Evolutionary conservation across 345 rosid species (phyloP), one percentile per base, ranked within the genome.

Genomic region (Eucalyptus regnans): DNA sequence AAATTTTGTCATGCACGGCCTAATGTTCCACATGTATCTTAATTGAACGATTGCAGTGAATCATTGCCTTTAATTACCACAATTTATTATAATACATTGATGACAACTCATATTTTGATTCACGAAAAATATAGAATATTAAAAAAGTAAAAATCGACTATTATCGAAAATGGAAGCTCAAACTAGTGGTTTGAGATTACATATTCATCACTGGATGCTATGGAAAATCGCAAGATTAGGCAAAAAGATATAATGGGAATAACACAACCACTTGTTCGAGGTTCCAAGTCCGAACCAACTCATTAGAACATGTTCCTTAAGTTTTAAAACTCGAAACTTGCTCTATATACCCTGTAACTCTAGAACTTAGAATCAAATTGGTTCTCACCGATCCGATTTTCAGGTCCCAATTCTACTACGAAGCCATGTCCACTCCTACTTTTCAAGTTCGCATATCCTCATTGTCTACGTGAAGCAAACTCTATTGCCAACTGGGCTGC

Each of bases 141-240:
- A 56, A 23, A 3, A 56, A 56, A 56, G 6, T 56, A 56, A 56
- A 56, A 0, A 5, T 56, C 1, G 0, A 56, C 27, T 56, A 56
- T 56, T 56, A 3, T 9, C 0, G 5, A 3, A 56, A 56, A 23
- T 56, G 62, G 29, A 56, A 56, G 29, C 29, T 56, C 0, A 5
- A 12, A 56, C 1, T 4, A 56, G 10, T 23, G 29, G 0, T 23
- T 56, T 22, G 9, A 56, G 62, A 56, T 22, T 56, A 56, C 11
- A 56, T 0, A 23, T 12, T 56, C 11, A 23, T 56, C 62, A 56
- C 4, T 52, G 1, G 0, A 52, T 7, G 25, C 9, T 29, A 23
- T 56, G 12, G 1, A 56, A 56, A 9, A 1, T 56, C 13, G 9
- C 0, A 56, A 0, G 13, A 23, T 56, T 56, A 25, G 29, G 0